A percentile compares a stretch with the other conserved stretches of the same genome.
These are phyloP conservation scores for Eucalyptus fibrosa DNA, from an alignment of 345 rosid genomes.

Conservation along the genomic window DNA sequence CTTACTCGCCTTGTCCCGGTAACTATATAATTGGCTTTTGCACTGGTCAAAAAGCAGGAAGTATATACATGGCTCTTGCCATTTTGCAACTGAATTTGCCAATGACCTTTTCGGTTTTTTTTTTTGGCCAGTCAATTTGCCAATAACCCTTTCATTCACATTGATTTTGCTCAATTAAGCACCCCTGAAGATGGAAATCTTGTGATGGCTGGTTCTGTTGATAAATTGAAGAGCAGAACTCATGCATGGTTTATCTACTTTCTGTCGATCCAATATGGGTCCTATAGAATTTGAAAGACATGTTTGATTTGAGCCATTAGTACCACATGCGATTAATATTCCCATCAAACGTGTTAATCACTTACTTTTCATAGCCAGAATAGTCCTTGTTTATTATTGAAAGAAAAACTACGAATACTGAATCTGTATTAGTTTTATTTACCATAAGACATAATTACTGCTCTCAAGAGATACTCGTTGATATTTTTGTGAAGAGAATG, in stretches of 20 bases:
- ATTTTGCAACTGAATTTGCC: background rate
- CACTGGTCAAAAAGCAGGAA: background rate
- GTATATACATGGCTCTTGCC: background rate
- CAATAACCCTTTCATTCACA: background rate
- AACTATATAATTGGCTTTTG: background rate
- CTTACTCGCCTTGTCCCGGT: background rate
- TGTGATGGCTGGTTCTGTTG: background rate
- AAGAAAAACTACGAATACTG: background rate
- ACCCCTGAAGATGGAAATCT: background rate
- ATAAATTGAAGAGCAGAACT: background rate
- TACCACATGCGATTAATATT: background rate
- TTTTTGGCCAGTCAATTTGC: background rate
- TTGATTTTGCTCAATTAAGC: background rate
- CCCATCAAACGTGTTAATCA: background rate
- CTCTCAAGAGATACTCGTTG: background rate
- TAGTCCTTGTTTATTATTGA: background rate
- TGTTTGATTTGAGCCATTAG: background rate
- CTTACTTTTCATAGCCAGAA: background rate
- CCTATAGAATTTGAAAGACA: background rate
- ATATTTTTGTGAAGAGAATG: background rate
- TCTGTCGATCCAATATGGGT: background rate
- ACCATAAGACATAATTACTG: background rate
- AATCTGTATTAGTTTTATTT: background rate
- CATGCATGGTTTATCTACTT: background rate
- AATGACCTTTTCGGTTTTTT: background rate